Evolutionary conservation across 495 filamentous ascomycete genomes (phyloP).

Genomic region (Penicillium coprophilum): DNA sequence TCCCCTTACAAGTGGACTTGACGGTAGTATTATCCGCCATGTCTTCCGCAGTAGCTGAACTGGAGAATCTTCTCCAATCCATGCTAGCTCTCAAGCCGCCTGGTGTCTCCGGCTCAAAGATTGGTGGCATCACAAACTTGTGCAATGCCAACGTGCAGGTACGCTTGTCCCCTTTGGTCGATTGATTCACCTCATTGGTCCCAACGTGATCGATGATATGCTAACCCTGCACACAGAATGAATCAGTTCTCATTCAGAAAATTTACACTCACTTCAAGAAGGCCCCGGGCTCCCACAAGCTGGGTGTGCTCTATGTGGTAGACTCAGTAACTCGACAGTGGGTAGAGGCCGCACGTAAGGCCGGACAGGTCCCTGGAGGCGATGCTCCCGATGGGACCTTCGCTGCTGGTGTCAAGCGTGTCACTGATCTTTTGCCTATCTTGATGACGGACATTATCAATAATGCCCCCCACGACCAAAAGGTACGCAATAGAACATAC

Average conservation of each 20-base stretch:
- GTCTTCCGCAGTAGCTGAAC: constrained; percentile 82
- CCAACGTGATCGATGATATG: constrained; percentile 2
- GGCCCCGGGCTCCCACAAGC: constrained; percentile 89
- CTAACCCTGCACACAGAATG: constrained; percentile 67
- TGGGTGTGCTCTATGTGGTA: constrained; percentile 99
- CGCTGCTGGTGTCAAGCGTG: constrained; percentile 93
- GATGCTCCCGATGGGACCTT: constrained; percentile 84
- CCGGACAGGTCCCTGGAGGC: constrained; percentile 74
- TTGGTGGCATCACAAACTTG: constrained; percentile 76
- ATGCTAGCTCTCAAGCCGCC: constrained; percentile 90
- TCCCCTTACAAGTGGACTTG: constrained; percentile 12
- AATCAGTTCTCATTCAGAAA: constrained; percentile 92
- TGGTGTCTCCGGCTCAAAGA: constrained; percentile 89
- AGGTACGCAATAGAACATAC: constrained; percentile 72
- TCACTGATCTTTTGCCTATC: constrained; percentile 87
- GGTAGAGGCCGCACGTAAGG: constrained; percentile 89
- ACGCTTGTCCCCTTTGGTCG: constrained; percentile 38
- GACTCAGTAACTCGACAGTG: constrained; percentile 99
- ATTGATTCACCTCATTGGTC: constrained; percentile 5
- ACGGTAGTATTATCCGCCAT: constrained; percentile 43
- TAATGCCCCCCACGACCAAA: constrained; percentile 89
- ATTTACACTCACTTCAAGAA: constrained; percentile 97
- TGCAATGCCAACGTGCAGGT: constrained; percentile 94
- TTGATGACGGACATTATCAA: constrained; percentile 95
- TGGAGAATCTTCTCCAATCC: constrained; percentile 85